Percentiles rank a stretch among this genome's conserved stretches.
phyloP scores from a whole-genome alignment of 768 basidiomycete species.

The Tulasnella sp. region DNA sequence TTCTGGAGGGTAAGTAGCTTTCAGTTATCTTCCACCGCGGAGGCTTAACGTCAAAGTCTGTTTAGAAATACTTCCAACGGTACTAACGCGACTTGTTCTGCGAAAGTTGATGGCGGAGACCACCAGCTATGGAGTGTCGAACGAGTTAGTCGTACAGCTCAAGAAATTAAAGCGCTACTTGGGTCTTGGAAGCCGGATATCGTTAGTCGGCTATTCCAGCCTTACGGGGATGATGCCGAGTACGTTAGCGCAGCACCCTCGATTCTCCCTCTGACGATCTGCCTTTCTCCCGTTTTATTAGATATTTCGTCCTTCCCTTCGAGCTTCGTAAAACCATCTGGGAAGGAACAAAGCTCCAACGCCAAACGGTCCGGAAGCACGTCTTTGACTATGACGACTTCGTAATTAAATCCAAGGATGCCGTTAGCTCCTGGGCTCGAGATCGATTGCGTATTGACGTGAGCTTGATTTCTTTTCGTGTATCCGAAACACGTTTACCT shows the following conservation, averaged over 20 bases:
- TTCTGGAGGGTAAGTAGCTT: neutral
- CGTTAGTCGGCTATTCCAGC: neutral
- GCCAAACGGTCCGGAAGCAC: neutral
- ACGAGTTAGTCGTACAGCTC: neutral
- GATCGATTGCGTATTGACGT: neutral
- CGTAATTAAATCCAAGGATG: neutral
- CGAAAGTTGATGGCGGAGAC: neutral
- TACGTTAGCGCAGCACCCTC: too few relatives aligned
- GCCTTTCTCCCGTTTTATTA: neutral
- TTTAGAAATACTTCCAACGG: neutral
- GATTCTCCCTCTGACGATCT: too few relatives aligned
- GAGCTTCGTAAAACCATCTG: neutral
- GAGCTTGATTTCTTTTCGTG: too few relatives aligned
- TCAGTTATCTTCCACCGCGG: neutral
- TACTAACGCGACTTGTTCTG: neutral
- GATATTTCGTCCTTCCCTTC: neutral
- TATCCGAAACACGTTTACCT: neutral
- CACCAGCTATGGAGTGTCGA: neutral
- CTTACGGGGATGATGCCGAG: neutral
- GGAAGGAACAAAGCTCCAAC: neutral
- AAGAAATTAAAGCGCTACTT: neutral
- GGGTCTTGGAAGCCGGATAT: neutral
- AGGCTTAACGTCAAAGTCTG: neutral
- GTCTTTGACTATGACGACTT: neutral
- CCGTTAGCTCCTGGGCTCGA: neutral